Conservation (phyloP, 2,329 filamentous ascomycete species). For the Immersiporthe knoxdaviesiana region DNA sequence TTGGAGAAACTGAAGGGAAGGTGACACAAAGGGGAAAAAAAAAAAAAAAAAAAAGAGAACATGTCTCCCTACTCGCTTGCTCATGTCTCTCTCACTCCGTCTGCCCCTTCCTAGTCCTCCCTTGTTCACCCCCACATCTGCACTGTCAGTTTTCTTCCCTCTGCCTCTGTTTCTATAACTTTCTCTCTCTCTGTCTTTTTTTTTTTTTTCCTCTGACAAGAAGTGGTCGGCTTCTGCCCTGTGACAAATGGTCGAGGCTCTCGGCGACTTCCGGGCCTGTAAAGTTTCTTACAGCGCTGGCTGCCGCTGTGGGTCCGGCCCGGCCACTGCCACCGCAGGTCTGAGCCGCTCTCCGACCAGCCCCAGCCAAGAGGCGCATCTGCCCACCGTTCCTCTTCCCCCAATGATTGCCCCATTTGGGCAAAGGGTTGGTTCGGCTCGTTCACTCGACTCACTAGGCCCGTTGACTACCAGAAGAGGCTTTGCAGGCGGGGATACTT, state of each 20-base stretch:
- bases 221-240: not conserved
- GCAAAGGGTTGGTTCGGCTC: not conserved
- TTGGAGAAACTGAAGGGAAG: not conserved
- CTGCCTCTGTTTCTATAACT: too few species aligned
- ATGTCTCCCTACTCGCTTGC: not conserved
- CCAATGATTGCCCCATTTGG: not conserved
- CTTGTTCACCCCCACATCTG: not conserved
- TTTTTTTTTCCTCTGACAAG: not conserved
- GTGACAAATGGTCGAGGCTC: constrained; percentile 2
- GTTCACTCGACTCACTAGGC: constrained; percentile 7
- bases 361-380: not conserved
- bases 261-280: constrained; percentile 39
- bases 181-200: too few species aligned
- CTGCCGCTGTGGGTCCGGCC: constrained; percentile 28
- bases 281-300: constrained; percentile 25
- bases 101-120: too few species aligned
- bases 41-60: not conserved
- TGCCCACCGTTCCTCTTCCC: not conserved
- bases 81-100: not conserved
- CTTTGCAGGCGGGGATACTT: not conserved
- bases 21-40: too few species aligned
- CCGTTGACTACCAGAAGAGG: not conserved
- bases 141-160: too few species aligned
- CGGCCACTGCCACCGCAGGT: constrained; percentile 25
- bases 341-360: constrained; percentile 12